Evolutionary conservation across 2,329 filamentous ascomycete genomes (phyloP).

Genomic region (Seiridium cupressi): DNA sequence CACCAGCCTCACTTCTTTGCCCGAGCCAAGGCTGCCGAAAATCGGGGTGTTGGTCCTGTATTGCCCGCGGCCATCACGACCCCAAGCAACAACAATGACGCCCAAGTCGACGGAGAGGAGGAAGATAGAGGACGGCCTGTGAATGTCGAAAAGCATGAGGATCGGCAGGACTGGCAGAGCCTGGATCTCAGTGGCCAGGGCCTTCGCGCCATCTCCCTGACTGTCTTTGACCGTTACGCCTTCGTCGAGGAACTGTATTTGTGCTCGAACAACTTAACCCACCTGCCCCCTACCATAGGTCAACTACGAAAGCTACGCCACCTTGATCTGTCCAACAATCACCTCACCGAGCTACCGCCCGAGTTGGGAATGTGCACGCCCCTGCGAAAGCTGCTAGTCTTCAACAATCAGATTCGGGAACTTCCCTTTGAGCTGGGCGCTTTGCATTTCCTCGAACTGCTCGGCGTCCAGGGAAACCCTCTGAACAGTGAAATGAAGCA

Average conservation of each 20-base stretch:
- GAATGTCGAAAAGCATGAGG: constrained; percentile 64
- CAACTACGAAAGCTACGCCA: constrained; percentile 76
- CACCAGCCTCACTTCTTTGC: constrained; percentile 71
- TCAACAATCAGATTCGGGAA: constrained; percentile 83
- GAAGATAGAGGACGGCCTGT: constrained; percentile 60
- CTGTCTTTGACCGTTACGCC: constrained; percentile 76
- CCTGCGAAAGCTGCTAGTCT: constrained; percentile 79
- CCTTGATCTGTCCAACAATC: constrained; percentile 87
- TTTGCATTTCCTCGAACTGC: constrained; percentile 80
- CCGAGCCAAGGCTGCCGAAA: constrained; percentile 66
- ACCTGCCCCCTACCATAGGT: constrained; percentile 79
- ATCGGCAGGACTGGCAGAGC: constrained; percentile 84
- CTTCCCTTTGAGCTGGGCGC: constrained; percentile 87
- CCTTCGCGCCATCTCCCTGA: constrained; percentile 73
- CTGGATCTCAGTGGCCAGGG: constrained; percentile 97
- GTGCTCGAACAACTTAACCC: constrained; percentile 84
- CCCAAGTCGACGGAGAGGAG: constrained; percentile 50
- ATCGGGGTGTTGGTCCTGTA: constrained; percentile 62
- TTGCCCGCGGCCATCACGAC: constrained; percentile 35
- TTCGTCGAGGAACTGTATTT: constrained; percentile 93
- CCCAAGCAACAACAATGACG: constrained; percentile 29
- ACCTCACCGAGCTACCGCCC: constrained; percentile 75
- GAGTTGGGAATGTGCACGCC: constrained; percentile 98
- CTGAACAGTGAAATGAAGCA: constrained; percentile 74
- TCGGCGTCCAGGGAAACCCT: constrained; percentile 92